Conservation (phyloP, 2,329 filamentous ascomycete species). For the Xylaria hypoxylon region DNA sequence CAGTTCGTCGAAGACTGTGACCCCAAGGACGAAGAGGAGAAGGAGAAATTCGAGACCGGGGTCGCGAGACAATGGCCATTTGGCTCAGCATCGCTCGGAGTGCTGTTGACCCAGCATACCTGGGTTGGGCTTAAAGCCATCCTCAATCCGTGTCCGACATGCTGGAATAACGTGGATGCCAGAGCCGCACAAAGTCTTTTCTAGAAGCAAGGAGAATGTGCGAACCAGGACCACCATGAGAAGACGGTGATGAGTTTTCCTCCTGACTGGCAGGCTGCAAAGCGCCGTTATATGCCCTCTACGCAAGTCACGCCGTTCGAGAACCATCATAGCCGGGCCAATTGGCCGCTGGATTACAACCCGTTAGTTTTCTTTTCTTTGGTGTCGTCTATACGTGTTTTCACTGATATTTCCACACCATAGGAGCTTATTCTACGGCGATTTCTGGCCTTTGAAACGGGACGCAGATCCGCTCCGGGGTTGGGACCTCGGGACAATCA, state of each 20-base stretch:
- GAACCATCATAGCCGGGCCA: background rate
- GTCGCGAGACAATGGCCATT: conserved; percentile 5
- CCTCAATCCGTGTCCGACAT: background rate
- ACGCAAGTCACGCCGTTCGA: conserved; percentile 9
- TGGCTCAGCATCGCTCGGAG: conserved; percentile 1
- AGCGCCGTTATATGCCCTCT: background rate
- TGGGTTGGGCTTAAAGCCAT: background rate
- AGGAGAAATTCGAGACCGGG: background rate
- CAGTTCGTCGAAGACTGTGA: background rate
- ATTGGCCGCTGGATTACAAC: conserved; percentile 2
- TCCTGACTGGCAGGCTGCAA: background rate
- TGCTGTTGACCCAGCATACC: background rate
- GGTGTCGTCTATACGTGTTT: background rate
- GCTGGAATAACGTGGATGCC: background rate
- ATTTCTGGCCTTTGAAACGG: conserved; percentile 11
- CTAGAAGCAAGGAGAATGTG: conserved; percentile 5
- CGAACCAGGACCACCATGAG: conserved; percentile 13
- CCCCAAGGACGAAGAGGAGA: background rate
- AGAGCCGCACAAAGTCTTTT: background rate
- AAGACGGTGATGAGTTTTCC: background rate
- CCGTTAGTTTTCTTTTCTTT: conserved; percentile 10
- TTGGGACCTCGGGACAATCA: conserved; percentile 23
- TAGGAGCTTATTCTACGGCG: conserved; percentile 13
- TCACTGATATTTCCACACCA: background rate
- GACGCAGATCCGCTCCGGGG: conserved; percentile 24